These are phyloP conservation scores for Fusarium stilboides DNA, from an alignment of 2,329 filamentous ascomycete species.

Conservation along the genomic window DNA sequence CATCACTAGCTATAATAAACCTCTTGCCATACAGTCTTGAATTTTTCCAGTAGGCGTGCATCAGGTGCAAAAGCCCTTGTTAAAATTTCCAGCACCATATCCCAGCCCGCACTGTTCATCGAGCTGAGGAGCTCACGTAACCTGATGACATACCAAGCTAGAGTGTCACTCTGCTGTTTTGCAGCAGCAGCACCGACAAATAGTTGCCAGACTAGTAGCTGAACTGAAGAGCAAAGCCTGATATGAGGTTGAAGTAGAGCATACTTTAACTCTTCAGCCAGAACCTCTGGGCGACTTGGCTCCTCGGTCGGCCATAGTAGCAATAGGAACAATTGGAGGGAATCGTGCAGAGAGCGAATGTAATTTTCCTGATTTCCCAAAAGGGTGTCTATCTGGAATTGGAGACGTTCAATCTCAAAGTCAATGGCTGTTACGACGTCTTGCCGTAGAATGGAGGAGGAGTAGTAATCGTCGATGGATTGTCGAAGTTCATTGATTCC, in stretches of 20 bases:
- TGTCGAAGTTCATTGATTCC: neutral
- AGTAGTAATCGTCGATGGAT: slow-evolving; percentile 5
- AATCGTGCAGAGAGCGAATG: slow-evolving; percentile 23
- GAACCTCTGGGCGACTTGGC: fast-evolving
- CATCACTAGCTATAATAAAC: neutral
- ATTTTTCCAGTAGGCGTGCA: neutral
- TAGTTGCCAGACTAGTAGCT: slow-evolving; percentile 41
- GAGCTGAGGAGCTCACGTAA: slow-evolving; percentile 13
- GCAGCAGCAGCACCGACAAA: slow-evolving; percentile 41
- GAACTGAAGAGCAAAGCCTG: slow-evolving; percentile 36
- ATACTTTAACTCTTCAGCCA: slow-evolving; percentile 22
- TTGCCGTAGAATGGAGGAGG: fast-evolving
- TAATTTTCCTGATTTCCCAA: slow-evolving; percentile 22
- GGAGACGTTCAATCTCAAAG: slow-evolving; percentile 12
- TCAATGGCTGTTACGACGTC: slow-evolving; percentile 1
- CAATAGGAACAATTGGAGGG: slow-evolving; percentile 23
- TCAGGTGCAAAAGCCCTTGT: slow-evolving; percentile 5
- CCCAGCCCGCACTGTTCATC: neutral
- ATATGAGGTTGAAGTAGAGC: slow-evolving; percentile 18
- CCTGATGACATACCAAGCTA: slow-evolving; percentile 16
- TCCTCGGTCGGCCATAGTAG: slow-evolving; percentile 26
- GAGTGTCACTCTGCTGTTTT: neutral
- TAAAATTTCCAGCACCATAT: neutral
- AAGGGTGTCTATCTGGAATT: slow-evolving; percentile 18
- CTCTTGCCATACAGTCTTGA: slow-evolving; percentile 23